These are phyloP conservation scores for Niveomyces coronatus DNA, from an alignment of 2,329 filamentous ascomycete genomes.

Conservation along the genomic window DNA sequence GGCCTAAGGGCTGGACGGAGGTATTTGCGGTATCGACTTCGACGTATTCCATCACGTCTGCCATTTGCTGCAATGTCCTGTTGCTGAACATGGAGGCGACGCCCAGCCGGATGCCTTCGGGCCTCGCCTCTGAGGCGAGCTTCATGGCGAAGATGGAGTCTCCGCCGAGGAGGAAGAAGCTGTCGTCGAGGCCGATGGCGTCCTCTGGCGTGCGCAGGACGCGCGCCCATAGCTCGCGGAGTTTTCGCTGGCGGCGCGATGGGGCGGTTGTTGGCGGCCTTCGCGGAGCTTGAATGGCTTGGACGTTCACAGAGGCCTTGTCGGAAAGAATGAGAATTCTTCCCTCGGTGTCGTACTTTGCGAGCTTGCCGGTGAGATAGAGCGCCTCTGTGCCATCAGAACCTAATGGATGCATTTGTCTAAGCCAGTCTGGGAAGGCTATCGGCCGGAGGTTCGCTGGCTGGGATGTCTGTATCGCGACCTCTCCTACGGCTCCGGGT, in stretches of 20 bases:
- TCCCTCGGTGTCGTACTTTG: constrained; percentile 24
- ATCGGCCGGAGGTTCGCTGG: constrained; percentile 17
- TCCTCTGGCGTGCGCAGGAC: constrained; percentile 34
- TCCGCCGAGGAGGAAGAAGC: constrained; percentile 50
- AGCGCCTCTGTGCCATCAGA: constrained; percentile 15
- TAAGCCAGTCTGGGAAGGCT: constrained; percentile 20
- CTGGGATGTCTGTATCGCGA: constrained; percentile 27
- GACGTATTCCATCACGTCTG: constrained; percentile 32
- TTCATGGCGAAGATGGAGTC: constrained; percentile 53
- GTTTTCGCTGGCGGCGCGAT: constrained; percentile 31
- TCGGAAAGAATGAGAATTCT: constrained; percentile 20
- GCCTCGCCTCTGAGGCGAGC: constrained; percentile 43
- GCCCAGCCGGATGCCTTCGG: constrained; percentile 36
- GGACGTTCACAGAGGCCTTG: constrained; percentile 6
- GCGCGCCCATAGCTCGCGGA: constrained; percentile 38
- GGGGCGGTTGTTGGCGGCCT: constrained; percentile 27
- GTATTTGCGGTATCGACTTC: constrained; percentile 17
- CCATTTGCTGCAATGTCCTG: constrained; percentile 40
- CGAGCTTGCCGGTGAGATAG: constrained; percentile 31
- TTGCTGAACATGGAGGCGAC: constrained; percentile 46
- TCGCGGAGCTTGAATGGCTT: constrained; percentile 9
- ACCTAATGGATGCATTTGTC: constrained; percentile 10
- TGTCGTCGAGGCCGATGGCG: constrained; percentile 42
- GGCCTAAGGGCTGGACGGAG: constrained; percentile 35
- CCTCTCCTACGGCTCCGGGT: constrained; percentile 32